Evolutionary conservation across 2,329 filamentous ascomycete genomes (phyloP).

Genomic region (Microcera coccophila): DNA sequence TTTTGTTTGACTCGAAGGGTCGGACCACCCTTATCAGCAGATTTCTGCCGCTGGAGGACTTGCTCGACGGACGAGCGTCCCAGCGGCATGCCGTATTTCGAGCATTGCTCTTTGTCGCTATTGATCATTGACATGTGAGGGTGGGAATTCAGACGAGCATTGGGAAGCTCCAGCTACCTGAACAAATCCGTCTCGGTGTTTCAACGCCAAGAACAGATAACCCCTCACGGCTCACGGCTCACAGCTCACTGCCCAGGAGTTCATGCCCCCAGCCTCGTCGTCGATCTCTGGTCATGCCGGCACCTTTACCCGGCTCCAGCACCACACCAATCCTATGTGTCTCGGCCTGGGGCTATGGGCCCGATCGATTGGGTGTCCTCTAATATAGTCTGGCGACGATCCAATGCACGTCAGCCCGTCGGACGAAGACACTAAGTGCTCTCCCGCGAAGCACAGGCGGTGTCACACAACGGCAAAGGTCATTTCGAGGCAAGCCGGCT

Average conservation of each 20-base stretch:
- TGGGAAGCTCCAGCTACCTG: too few relatives aligned
- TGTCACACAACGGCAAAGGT: not conserved
- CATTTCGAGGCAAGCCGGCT: constrained; percentile 10
- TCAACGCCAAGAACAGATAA: not conserved
- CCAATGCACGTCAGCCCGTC: constrained; percentile 5
- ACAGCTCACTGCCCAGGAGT: constrained; percentile 3
- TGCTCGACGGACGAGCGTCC: not conserved
- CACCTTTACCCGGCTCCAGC: constrained; percentile 18
- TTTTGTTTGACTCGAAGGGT: not conserved
- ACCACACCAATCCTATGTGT: constrained; percentile 14
- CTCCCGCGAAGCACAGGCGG: constrained; percentile 7
- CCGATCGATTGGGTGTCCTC: constrained; percentile 15
- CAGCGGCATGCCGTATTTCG: not conserved
- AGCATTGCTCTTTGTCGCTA: too few relatives aligned
- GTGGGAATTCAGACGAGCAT: too few relatives aligned
- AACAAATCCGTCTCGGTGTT: too few relatives aligned
- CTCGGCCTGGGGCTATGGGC: constrained; percentile 18
- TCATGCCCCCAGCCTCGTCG: constrained; percentile 12
- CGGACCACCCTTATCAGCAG: not conserved
- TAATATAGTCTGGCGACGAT: constrained; percentile 1
- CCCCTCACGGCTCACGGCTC: not conserved
- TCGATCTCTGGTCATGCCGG: constrained; percentile 10
- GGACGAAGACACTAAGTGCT: constrained; percentile 12
- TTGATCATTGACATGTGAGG: too few relatives aligned
- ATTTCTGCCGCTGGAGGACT: not conserved